Conservation (phyloP, 192 early-diverging fungal genomes). For the Entrophospora sp. region DNA sequence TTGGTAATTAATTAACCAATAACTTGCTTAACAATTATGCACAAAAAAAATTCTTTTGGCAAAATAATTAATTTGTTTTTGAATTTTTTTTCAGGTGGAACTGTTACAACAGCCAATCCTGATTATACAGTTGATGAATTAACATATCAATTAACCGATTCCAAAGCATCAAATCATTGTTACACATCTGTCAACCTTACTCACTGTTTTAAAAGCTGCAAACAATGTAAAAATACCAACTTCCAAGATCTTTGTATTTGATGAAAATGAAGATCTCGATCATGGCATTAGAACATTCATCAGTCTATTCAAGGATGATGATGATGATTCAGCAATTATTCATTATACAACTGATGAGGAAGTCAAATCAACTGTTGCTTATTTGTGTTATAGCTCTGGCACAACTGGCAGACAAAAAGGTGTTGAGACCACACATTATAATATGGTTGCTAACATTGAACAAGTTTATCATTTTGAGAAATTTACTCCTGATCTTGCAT, state of each 20-base stretch:
- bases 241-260: too few species aligned
- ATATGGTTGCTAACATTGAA: conserved; percentile 65
- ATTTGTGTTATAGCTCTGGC: too few species aligned
- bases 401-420: too few species aligned
- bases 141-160: conserved; percentile 61
- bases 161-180: conserved; percentile 60
- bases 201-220: conserved; percentile 30
- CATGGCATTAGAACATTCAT: conserved; percentile 75
- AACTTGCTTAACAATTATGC: too few species aligned
- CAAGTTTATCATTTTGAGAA: conserved; percentile 41
- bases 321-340: too few species aligned
- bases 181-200: conserved; percentile 26
- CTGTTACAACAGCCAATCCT: conserved; percentile 72
- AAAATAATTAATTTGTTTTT: conserved; percentile 5
- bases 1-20: conserved; percentile 20
- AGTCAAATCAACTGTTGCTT: too few species aligned
- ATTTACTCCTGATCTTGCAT: too few species aligned
- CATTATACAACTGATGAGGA: too few species aligned
- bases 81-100: conserved; percentile 41
- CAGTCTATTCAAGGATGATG: too few species aligned
- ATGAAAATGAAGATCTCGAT: conserved; percentile 75
- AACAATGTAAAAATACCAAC: conserved; percentile 24
- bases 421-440: too few species aligned
- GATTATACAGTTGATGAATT: conserved; percentile 70
- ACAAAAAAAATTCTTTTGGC: too few species aligned